Percentiles rank a stretch among this genome's conserved stretches.
Conservation (phyloP, 1,284 basidiomycete species). For the Ceraceosorus bombacis region DNA sequence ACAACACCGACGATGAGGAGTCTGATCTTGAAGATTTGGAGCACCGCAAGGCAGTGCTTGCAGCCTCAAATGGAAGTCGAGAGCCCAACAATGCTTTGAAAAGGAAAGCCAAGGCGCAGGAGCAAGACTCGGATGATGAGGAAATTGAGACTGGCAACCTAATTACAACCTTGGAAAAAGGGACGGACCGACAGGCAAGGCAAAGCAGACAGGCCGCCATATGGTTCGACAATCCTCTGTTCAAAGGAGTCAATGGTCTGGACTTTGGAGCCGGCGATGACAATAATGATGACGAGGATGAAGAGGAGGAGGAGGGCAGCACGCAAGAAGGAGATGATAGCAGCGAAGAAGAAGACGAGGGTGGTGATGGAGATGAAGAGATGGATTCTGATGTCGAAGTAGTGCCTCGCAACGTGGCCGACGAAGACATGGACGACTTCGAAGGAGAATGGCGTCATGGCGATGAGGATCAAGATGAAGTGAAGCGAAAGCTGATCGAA, state of each 20-base stretch:
- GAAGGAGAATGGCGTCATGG: slow-evolving; percentile 72
- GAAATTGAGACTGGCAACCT: slow-evolving; percentile 23
- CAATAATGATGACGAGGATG: slow-evolving; percentile 41
- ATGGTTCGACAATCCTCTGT: slow-evolving; percentile 95
- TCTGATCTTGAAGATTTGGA: slow-evolving; percentile 48
- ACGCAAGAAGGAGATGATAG: slow-evolving; percentile 13
- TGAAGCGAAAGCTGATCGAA: slow-evolving; percentile 63
- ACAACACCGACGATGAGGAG: slow-evolving; percentile 53
- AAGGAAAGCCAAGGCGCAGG: slow-evolving; percentile 19
- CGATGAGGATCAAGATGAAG: slow-evolving; percentile 64
- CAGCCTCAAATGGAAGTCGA: slow-evolving; percentile 47
- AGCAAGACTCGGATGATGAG: slow-evolving; percentile 20
- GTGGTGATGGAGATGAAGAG: slow-evolving; percentile 7
- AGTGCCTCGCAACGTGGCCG: slow-evolving; percentile 49
- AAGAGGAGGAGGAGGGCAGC: slow-evolving; percentile 35
- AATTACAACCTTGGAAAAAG: slow-evolving; percentile 25
- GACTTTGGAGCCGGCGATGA: slow-evolving; percentile 50
- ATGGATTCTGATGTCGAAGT: slow-evolving; percentile 35
- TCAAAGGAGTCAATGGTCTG: slow-evolving; percentile 63
- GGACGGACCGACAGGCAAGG: slow-evolving; percentile 22
- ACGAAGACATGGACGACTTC: slow-evolving; percentile 68
- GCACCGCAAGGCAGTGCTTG: slow-evolving; percentile 24
- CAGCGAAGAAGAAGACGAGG: slow-evolving; percentile 47
- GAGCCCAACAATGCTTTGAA: slow-evolving; percentile 48
- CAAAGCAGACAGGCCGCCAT: slow-evolving; percentile 57